Conservation (phyloP, 2,329 filamentous ascomycete species). For the Diaporthe caulivora region DNA sequence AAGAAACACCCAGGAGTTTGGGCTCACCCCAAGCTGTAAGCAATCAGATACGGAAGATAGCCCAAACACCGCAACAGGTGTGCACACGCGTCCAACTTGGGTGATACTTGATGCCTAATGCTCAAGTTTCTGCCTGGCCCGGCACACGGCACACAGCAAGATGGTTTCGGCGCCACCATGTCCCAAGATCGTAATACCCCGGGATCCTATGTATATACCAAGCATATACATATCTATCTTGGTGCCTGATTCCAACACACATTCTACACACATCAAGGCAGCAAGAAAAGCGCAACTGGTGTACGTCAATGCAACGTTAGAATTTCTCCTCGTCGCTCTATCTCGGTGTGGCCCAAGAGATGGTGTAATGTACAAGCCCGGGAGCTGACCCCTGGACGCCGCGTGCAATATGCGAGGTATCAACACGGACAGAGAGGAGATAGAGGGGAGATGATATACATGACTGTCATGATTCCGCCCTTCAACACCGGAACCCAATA, state of each 20-base stretch:
- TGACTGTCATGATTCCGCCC: constrained; percentile 54
- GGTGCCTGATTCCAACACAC: background rate
- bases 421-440: constrained; percentile 44
- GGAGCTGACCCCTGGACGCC: constrained; percentile 38
- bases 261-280: background rate
- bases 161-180: background rate
- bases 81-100: background rate
- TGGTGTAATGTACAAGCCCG: constrained; percentile 45
- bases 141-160: background rate
- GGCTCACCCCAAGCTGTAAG: background rate
- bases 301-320: constrained; percentile 1
- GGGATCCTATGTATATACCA: background rate
- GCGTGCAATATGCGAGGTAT: constrained; percentile 45
- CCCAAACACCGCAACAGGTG: background rate
- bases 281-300: background rate
- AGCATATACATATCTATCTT: background rate
- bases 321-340: constrained; percentile 29
- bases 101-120: constrained; percentile 8
- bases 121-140: constrained; percentile 14
- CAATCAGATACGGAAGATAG: background rate
- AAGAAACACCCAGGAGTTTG: background rate
- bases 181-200: background rate
- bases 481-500: constrained; percentile 61
- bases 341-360: constrained; percentile 30
- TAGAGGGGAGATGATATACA: constrained; percentile 52